Conservation (phyloP, 805 yeast genomes). For the Peterozyma xylosa region DNA sequence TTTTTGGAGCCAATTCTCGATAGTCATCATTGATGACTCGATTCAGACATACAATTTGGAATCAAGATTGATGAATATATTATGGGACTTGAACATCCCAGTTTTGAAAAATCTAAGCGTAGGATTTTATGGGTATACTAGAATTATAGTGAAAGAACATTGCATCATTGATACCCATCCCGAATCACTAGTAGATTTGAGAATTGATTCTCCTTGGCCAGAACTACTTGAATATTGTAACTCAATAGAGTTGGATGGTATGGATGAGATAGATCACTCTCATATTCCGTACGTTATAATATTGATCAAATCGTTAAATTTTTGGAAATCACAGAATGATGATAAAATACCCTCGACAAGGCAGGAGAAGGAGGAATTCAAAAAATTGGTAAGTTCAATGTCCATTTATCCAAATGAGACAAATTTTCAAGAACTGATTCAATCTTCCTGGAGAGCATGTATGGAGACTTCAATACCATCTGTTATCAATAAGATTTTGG, state of each 20-base stretch:
- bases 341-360: constrained; percentile 16
- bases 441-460: constrained; percentile 34
- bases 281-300: constrained; percentile 67
- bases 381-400: constrained; percentile 26
- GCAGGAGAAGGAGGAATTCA: constrained; percentile 32
- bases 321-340: constrained; percentile 23
- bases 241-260: constrained; percentile 35
- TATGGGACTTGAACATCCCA: constrained; percentile 45
- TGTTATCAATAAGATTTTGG: constrained; percentile 18
- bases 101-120: constrained; percentile 39
- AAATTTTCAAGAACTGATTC: constrained; percentile 45
- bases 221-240: constrained; percentile 48
- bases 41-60: constrained; percentile 17
- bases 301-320: constrained; percentile 43
- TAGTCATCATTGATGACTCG: constrained; percentile 39
- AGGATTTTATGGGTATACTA: constrained; percentile 62
- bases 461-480: constrained; percentile 25
- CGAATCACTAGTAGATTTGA: constrained; percentile 50
- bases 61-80: constrained; percentile 20
- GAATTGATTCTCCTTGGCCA: constrained; percentile 67
- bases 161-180: constrained; percentile 75
- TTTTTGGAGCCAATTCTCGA: constrained; percentile 41
- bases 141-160: constrained; percentile 46
- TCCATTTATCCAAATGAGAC: constrained; percentile 29
- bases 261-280: constrained; percentile 41